Evolutionary conservation across 2,329 filamentous ascomycete genomes (phyloP).

Genomic region (Trichophyton schoenleinii): DNA sequence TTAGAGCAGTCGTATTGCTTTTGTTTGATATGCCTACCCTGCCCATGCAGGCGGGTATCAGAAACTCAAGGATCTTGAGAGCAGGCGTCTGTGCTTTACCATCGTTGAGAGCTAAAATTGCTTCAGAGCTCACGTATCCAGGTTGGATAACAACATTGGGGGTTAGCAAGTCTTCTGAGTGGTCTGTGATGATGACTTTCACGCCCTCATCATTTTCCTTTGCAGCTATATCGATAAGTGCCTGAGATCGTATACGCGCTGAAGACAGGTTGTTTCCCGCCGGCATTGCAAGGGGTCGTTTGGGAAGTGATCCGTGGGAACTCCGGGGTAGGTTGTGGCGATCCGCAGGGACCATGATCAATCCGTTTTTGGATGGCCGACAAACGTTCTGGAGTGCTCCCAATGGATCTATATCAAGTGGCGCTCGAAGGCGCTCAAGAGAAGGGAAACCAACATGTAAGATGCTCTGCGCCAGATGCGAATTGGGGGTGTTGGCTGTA

Average conservation of each 20-base stretch:
- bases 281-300: constrained; percentile 29
- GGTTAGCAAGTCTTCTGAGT: constrained; percentile 23
- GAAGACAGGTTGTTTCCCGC: constrained; percentile 33
- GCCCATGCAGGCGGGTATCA: constrained; percentile 33
- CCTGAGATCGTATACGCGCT: constrained; percentile 34
- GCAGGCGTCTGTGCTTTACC: constrained; percentile 2
- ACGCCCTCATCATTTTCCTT: constrained; percentile 31
- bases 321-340: constrained; percentile 31
- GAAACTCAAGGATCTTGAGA: constrained; percentile 29
- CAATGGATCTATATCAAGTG: constrained; percentile 33
- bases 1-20: constrained; percentile 3
- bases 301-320: constrained; percentile 31
- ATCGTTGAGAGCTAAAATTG: constrained; percentile 10
- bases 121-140: constrained; percentile 18
- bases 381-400: constrained; percentile 34
- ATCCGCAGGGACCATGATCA: constrained; percentile 29
- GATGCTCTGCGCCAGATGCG: constrained; percentile 34
- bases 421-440: constrained; percentile 30
- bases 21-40: constrained; percentile 15
- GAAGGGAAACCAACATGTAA: constrained; percentile 31
- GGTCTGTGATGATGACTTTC: constrained; percentile 31
- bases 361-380: constrained; percentile 26
- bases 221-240: constrained; percentile 32
- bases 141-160: constrained; percentile 16
- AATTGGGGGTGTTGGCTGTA: constrained; percentile 28